A percentile compares a stretch with the other conserved stretches of the same genome.
Evolutionary conservation across 164 flowering plant genomes (phyloP).

Genomic region (Nelumbo lutea): DNA sequence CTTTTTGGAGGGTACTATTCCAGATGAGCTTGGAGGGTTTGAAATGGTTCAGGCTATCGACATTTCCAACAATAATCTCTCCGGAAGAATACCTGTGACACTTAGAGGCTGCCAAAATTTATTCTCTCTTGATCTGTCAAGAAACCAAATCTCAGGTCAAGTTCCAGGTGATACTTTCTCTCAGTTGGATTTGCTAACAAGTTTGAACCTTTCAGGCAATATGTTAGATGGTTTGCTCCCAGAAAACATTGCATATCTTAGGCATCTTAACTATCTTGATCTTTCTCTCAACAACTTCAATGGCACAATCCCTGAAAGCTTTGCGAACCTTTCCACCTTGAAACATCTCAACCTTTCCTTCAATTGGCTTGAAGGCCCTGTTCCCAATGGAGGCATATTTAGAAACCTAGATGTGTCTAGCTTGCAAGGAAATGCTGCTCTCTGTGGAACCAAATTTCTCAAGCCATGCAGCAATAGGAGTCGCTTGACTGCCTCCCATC

Average conservation of each 20-base stretch:
- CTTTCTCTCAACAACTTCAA: conserved; percentile 19
- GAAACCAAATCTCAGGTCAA: conserved; percentile 27
- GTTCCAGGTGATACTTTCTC: conserved; percentile 27
- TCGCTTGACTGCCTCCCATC: conserved; percentile 45
- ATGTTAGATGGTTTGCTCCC: conserved; percentile 43
- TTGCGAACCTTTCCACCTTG: conserved; percentile 27
- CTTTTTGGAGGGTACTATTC: conserved; percentile 39
- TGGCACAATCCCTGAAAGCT: background rate
- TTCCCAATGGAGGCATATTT: conserved; percentile 54
- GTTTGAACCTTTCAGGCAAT: conserved; percentile 50
- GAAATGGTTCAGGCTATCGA: conserved; percentile 34
- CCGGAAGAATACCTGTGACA: conserved; percentile 24
- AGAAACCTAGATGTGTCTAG: conserved; percentile 37
- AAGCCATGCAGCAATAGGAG: conserved; percentile 12
- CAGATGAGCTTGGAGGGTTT: conserved; percentile 44
- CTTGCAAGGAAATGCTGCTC: conserved; percentile 53
- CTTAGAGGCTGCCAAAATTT: conserved; percentile 37
- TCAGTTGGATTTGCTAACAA: conserved; percentile 21
- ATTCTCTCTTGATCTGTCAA: conserved; percentile 30
- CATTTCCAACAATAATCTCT: conserved; percentile 34
- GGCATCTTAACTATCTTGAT: conserved; percentile 7
- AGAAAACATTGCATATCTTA: conserved; percentile 12
- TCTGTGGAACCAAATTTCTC: conserved; percentile 47
- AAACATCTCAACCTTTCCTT: conserved; percentile 58
- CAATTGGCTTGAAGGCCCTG: conserved; percentile 63